Conservation (phyloP, 1,284 basidiomycete species). For the Puccinia hordei region DNA sequence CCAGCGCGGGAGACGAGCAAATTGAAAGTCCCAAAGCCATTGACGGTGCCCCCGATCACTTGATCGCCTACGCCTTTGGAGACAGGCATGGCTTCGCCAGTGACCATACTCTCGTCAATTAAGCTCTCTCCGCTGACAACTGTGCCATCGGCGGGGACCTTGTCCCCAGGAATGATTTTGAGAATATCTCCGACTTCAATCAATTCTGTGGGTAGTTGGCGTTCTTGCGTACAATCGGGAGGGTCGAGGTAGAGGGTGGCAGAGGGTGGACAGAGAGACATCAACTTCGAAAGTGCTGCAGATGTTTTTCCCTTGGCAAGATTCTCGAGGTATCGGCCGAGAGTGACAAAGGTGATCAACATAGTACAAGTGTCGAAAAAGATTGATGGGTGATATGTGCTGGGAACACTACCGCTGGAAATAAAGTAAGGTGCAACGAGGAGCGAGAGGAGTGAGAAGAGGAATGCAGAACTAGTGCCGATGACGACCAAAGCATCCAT, state of each 20-base stretch:
- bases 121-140: constrained; percentile 81
- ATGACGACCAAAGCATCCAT: constrained; percentile 90
- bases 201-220: constrained; percentile 88
- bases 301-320: constrained; percentile 95
- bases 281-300: constrained; percentile 91
- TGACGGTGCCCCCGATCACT: constrained; percentile 96
- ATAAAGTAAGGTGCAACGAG: constrained; percentile 66
- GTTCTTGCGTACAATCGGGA: constrained; percentile 76
- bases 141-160: constrained; percentile 91
- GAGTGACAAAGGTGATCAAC: constrained; percentile 94
- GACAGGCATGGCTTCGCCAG: constrained; percentile 90
- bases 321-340: constrained; percentile 94
- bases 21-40: constrained; percentile 91
- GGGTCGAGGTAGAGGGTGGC: constrained; percentile 89
- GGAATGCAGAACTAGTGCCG: constrained; percentile 89
- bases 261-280: constrained; percentile 90
- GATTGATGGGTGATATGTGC: constrained; percentile 76
- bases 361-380: constrained; percentile 99
- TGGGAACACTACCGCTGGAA: constrained; percentile 60
- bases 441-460: constrained; percentile 79
- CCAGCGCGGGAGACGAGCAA: constrained; percentile 93
- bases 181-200: constrained; percentile 91
- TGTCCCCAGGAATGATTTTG: constrained; percentile 94
- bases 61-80: constrained; percentile 77
- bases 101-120: constrained; percentile 95